Evolutionary conservation across 192 early-diverging fungal species (phyloP), one percentile per base, ranked within the genome.

Genomic region (Coemansia sp.): DNA sequence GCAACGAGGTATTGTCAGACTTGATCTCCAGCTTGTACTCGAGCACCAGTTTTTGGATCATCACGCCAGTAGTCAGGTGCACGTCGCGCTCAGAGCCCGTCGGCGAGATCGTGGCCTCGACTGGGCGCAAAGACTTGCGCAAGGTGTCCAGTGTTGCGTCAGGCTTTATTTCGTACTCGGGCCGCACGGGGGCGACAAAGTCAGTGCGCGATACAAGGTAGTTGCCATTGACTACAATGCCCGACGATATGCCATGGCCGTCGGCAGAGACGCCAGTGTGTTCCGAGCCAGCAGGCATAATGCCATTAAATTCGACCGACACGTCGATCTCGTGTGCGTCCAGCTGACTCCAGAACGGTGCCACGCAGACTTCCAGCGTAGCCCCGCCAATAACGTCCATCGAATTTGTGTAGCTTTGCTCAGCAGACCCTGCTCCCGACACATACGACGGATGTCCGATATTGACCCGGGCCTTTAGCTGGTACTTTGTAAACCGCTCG

Each of bases 341-440:
- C 29, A 90, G 77, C 62, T 87, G 85, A 47, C 88, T 90, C 95
- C 97, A 99, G 78, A 92, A 96, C 73, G 95, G 94, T 2, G 93
- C 93, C 38, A 98, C 59, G 63, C 89, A 75, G 34, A 93, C 82
- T 75, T 99, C 95, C 30, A 96, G 71, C 22, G 91, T 93, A 4
- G 79, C 82, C 30, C 87, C 86, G 65, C 90, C 87, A 44, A 86
- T 61, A 6, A 96, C 90, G 45, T 85, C 58, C 72, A 83, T 85
- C 62, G 88, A 83, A 16, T 68, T 65, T 56, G 81, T 86, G 22
- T 53, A 74, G 35, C 84, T 73, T 8, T 86, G 82, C 65, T 87
- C 87, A 11, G 86, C 80, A 35, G 86, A 75, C 29, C 82, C 83
- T 0, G 87, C 87, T 35, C 87, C 84, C 27, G 88, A 82, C 32